Conservation (phyloP, 148 eudicot genomes). For the Cornus suecica region DNA sequence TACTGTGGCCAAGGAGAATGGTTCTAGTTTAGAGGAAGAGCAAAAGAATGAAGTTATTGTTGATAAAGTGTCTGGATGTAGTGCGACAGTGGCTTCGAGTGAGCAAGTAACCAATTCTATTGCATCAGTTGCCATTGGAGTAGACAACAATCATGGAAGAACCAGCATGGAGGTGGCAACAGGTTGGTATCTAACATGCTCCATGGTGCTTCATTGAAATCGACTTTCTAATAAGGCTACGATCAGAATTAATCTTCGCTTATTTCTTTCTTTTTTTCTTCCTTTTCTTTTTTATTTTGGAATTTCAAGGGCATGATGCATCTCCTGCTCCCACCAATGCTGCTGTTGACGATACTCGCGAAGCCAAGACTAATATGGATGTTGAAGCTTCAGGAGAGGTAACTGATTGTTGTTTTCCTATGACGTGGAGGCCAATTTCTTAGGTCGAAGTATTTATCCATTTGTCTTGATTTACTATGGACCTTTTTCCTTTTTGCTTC, state of each 20-base stretch:
- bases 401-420: conserved; percentile 12
- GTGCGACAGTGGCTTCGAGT: conserved; percentile 9
- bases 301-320: conserved; percentile 43
- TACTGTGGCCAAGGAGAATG: conserved; percentile 36
- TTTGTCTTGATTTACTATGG: not conserved
- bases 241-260: not conserved
- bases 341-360: conserved; percentile 42
- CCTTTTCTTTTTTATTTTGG: no score
- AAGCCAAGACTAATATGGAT: conserved; percentile 34
- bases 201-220: not conserved
- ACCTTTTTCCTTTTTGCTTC: not conserved
- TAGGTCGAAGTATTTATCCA: not conserved
- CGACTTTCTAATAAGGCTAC: not conserved
- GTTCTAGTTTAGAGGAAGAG: conserved; percentile 28
- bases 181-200: conserved; percentile 24
- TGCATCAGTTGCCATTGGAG: conserved; percentile 33
- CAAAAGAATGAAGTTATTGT: conserved; percentile 23
- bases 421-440: not conserved
- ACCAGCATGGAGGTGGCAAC: conserved; percentile 21
- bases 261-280: no score
- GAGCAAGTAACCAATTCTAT: conserved; percentile 37
- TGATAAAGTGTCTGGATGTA: conserved; percentile 27
- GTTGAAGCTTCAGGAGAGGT: conserved; percentile 47
- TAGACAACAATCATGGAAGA: conserved; percentile 40
- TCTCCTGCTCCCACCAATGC: conserved; percentile 23